phyloP scores from a whole-genome alignment of 371 early-diverging fungal genomes.

The Rhizopus stolonifer region DNA sequence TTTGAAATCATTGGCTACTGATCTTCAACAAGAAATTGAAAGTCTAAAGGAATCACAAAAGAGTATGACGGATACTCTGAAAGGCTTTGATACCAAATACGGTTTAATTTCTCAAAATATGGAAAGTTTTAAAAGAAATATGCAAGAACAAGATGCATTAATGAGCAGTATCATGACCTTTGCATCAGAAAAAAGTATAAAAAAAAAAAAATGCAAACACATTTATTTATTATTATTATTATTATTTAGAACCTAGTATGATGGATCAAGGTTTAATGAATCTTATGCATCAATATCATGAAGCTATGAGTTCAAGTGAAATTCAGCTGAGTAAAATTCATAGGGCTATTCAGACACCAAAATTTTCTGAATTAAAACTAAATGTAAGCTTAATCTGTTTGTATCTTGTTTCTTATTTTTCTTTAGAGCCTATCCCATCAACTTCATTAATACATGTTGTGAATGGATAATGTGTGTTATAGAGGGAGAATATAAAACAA shows the following conservation, averaged over 20 bases:
- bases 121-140: conserved; percentile 19
- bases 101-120: conserved; percentile 17
- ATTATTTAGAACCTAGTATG: neutral
- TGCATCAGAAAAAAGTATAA: conserved; percentile 10
- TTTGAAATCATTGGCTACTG: conserved; percentile 19
- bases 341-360: neutral
- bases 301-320: conserved; percentile 11
- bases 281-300: conserved; percentile 5
- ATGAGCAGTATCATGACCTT: conserved; percentile 21
- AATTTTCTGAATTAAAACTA: no score
- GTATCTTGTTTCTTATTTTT: neutral
- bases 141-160: conserved; percentile 21
- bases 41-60: conserved; percentile 34
- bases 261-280: conserved; percentile 3
- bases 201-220: no score
- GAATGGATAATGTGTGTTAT: no score
- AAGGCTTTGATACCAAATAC: conserved; percentile 24
- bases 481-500: no score
- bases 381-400: neutral
- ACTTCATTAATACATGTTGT: neutral
- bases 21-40: conserved; percentile 51
- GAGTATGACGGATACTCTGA: conserved; percentile 26
- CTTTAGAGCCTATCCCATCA: neutral
- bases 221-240: neutral
- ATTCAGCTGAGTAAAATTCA: conserved; percentile 1